phyloP scores from a whole-genome alignment of 148 eudicot species.

The Drosera capensis region DNA sequence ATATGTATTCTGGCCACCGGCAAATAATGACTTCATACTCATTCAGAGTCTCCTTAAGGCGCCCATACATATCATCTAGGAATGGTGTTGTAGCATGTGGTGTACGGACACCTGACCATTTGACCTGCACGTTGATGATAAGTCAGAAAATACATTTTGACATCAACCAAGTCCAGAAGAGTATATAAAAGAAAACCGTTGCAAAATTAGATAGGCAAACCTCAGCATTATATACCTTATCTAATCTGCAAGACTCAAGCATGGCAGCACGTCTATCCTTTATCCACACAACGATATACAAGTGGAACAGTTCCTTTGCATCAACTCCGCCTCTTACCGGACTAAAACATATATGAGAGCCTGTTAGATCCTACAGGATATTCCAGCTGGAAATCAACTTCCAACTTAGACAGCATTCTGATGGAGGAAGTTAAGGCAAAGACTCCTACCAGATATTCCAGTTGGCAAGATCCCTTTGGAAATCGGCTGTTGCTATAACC shows the following conservation, averaged over 20 bases:
- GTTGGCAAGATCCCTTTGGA: conserved; percentile 66
- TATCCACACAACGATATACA: conserved; percentile 85
- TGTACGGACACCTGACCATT: conserved; percentile 79
- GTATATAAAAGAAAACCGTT: neutral
- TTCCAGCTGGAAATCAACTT: neutral
- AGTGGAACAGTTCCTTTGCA: conserved; percentile 83
- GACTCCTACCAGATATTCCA: conserved; percentile 61
- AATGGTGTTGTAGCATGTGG: conserved; percentile 80
- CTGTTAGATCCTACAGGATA: conserved; percentile 5
- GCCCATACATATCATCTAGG: conserved; percentile 76
- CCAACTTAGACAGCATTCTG: neutral
- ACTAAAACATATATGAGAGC: conserved; percentile 22
- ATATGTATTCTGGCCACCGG: conserved; percentile 95
- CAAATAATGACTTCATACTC: conserved; percentile 78
- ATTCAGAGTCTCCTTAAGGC: conserved; percentile 48
- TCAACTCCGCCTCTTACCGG: conserved; percentile 88
- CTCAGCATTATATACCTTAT: conserved; percentile 56
- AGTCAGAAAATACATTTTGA: neutral
- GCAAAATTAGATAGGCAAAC: neutral
- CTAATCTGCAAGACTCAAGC: conserved; percentile 75
- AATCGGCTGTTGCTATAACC: conserved; percentile 81
- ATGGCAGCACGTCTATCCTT: conserved; percentile 79
- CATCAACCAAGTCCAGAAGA: neutral
- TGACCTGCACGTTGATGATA: conserved; percentile 28
- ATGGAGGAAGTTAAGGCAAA: neutral